Conservation (phyloP, 2,329 filamentous ascomycete genomes). For the Penicillium frequentans region DNA sequence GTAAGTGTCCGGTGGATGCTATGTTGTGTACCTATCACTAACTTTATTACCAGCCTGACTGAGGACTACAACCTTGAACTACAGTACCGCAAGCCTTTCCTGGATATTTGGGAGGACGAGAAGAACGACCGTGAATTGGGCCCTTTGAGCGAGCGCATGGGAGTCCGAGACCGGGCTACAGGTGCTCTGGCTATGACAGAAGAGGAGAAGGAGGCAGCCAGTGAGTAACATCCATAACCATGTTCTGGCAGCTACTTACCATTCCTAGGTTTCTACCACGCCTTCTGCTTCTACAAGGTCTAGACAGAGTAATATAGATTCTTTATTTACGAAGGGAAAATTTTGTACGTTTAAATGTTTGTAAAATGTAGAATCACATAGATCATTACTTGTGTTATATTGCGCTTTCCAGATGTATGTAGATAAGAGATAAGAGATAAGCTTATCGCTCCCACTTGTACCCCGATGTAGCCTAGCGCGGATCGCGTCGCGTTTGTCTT, state of each 20-base stretch:
- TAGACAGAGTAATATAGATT: constrained; percentile 38
- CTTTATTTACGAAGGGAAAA: background rate
- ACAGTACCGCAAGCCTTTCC: constrained; percentile 88
- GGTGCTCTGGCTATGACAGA: constrained; percentile 69
- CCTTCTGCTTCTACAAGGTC: constrained; percentile 97
- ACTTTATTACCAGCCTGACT: constrained; percentile 56
- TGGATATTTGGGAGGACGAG: constrained; percentile 88
- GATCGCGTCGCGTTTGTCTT: constrained; percentile 29
- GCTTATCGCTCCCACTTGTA: constrained; percentile 21
- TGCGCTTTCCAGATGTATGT: background rate
- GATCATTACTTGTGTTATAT: background rate
- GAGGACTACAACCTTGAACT: constrained; percentile 96
- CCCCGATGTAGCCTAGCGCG: constrained; percentile 32
- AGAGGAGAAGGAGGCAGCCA: constrained; percentile 89
- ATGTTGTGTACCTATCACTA: background rate
- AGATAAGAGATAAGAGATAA: constrained; percentile 8
- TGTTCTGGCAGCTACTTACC: constrained; percentile 13
- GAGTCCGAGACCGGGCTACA: constrained; percentile 71
- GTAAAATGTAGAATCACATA: background rate
- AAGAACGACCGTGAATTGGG: constrained; percentile 81
- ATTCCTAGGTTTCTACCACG: constrained; percentile 71
- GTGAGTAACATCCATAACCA: constrained; percentile 35
- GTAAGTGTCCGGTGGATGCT: constrained; percentile 26
- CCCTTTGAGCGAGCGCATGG: constrained; percentile 91
- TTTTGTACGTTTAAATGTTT: background rate